Base-by-base conservation (phyloP, 1,139 yeast genomes). In the Suhomyces kunorum region DNA sequence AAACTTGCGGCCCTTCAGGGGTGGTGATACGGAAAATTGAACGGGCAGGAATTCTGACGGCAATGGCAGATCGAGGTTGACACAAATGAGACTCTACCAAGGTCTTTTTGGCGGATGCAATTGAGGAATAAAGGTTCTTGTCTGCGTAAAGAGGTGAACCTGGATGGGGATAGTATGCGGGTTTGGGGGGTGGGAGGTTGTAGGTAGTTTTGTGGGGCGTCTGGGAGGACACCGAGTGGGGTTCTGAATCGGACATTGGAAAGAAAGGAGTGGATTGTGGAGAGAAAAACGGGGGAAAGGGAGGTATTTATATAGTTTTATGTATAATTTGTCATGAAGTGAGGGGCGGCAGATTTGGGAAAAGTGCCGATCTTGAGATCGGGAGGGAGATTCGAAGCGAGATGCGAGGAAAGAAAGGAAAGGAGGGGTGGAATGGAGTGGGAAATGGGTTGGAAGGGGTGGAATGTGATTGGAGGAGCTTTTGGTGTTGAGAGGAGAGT, bases 1-100 rank as follows among this genome's bases (percentile, higher is more conserved):
- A 81, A 4, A 81, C 87, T 55, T 81, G 87, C 1, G 87, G 83
- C 2, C 87, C 87, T 48, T 81, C 80, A 2, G 85, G 83, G 0
- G 85, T 78, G 5, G 78, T 76, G 39, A 81, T 65, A 26, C 87
- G 64, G 47, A 82, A 78, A 19, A 81, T 71, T 22, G 75, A 66
- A 12, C 77, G 79, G 16, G 80, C 80, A 9, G 83, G 81, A 11
- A 81, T 79, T 46, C 74, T 75, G 63, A 83, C 77, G 0, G 85
- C 82, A 39, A 75, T 66, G 3, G 82, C 87, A 1, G 81, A 66
- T 47, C 84, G 63, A 31, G 81, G 79, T 28, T 73, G 72, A 48
- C 80, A 74, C 20, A 61, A 51, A 44, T 71, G 61, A 27, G 61
- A 58, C 20, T 65, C 64, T 18, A 68, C 64, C 28, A 68, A 58